Conservation (phyloP, 805 yeast genomes). For the Kodamaea nitidulidarum region DNA sequence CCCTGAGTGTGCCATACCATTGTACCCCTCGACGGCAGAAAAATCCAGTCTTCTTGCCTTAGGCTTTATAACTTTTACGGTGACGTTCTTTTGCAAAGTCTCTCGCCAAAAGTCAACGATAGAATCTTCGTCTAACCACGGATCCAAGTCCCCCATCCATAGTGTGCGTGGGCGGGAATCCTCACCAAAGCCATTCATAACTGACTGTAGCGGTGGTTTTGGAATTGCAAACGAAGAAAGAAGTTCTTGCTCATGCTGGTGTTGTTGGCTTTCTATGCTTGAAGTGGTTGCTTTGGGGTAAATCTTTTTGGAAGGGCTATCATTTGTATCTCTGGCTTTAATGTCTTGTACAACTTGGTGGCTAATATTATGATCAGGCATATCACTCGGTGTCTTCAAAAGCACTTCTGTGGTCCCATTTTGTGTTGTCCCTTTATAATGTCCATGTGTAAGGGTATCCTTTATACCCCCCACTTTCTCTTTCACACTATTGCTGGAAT, state of each 20-base stretch:
- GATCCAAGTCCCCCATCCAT: constrained; percentile 89
- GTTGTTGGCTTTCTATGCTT: constrained; percentile 38
- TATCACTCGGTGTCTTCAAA: too few relatives aligned
- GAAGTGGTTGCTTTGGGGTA: constrained; percentile 14
- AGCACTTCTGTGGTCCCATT: too few relatives aligned
- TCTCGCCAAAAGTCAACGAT: constrained; percentile 55
- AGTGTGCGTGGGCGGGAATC: constrained; percentile 60
- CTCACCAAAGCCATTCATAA: constrained; percentile 9
- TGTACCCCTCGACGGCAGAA: constrained; percentile 9
- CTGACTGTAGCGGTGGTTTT: constrained; percentile 32
- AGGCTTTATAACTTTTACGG: constrained; percentile 62
- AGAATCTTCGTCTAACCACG: constrained; percentile 67
- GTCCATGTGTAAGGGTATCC: too few relatives aligned
- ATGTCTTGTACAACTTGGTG: neutral
- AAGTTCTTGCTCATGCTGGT: constrained; percentile 42
- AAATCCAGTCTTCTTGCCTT: constrained; percentile 23
- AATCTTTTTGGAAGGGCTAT: neutral
- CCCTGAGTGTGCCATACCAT: constrained; percentile 44
- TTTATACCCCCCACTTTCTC: too few relatives aligned
- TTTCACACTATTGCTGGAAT: neutral
- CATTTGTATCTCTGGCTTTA: neutral
- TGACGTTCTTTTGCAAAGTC: constrained; percentile 50
- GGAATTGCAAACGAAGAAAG: constrained; percentile 37
- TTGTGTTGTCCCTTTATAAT: too few relatives aligned
- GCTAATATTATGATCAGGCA: neutral